Base-by-base conservation (phyloP, 129 eudicot genomes). In the Glebionis coronaria region DNA sequence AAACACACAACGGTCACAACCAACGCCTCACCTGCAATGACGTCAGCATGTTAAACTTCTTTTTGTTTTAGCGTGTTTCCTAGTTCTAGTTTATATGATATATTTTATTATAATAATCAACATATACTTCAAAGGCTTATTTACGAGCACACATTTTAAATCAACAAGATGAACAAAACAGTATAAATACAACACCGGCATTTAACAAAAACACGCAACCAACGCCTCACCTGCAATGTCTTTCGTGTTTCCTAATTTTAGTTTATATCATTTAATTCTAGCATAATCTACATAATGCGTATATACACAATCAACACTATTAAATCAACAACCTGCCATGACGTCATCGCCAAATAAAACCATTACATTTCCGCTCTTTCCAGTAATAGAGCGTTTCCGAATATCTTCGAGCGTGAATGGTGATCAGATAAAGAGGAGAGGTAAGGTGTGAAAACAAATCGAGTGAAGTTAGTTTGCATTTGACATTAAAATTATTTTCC, bases 1-100 rank as follows among this genome's bases (percentile, higher is more conserved):
- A 93, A 81, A 61, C 99, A 93, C n/a, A n/a, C n/a, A n/a, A n/a
- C n/a, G n/a, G n/a, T n/a, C 16, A 95, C 95, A 9, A 89, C 95
- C 47, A 93, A 56, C 0, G 97, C 97, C 65, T 88, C 95, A 85
- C 96, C 70, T 67, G 85, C 40, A 81, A 85, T 27, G 72, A 65
- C 74, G 29, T 61, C 69, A 2, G 21, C 56, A 65, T 35, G 52
- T 20, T 54, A 12, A 56, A 57, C 7, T 54, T 47, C 9, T 29
- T 29, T 3, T 29, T 29, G 35, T 29, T 29, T 4, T 29, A 5
- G 2, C 1, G 42, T 35, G 9, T 6, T 35, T 35, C 42, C 42
- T 7, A 35, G 9, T 35, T 7, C 42, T 35, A 35, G 42, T 35
- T 35, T 35, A 35, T 6, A 31, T 29, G 1, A 29, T 29, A 3